Base-by-base conservation (phyloP, 2,329 filamentous ascomycete species). In the Exserohilum turcica region DNA sequence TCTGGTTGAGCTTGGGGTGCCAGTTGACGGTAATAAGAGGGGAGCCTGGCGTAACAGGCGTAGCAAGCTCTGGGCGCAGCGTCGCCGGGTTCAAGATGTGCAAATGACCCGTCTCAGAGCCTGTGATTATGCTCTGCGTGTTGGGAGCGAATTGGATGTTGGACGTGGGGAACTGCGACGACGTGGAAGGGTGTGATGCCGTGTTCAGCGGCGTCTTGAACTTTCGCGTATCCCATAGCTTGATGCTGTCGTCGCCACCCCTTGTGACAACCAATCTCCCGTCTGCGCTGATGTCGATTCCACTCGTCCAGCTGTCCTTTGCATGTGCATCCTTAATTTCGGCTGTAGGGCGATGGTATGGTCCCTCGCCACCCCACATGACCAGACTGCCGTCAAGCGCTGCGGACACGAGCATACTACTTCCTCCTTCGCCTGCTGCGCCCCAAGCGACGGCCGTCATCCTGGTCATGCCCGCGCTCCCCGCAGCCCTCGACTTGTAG, bases 1-100 rank as follows among this genome's bases (percentile, higher is more conserved):
- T 96, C 71, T 99, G 94, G 72, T 99, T 97, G 69, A 99, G 86
- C 74, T 92, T 96, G 16, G 89, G 83, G 68, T 99, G 93, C 94
- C 94, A 99, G 57, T 90, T 80, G 21, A 96, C 91, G 2, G 87
- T 86, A 57, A 97, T 90, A 7, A 99, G 78, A 1, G 93, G 84
- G 5, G 87, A 90, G 12, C 88, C 89, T 0, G 91, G 88, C 0
- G 93, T 97, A n/a, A 99, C 86, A 3, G 91, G 88, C 2, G 93
- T 96, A 50, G 93, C 86, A 27, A 91, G 85, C 71, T 97, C 92
- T 1, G 92, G 82, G 52, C 84, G 87, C 50, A 99, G 81, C 43
- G 95, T 97, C 33, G 92, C 94, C 0, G 94, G 90, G 69, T 97
- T 97, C 54, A 99, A 78, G 55, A 99, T 94, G 75, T 97, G 90